phyloP scores from a whole-genome alignment of 1,284 basidiomycete genomes.

The Ceratobasidium sp. region DNA sequence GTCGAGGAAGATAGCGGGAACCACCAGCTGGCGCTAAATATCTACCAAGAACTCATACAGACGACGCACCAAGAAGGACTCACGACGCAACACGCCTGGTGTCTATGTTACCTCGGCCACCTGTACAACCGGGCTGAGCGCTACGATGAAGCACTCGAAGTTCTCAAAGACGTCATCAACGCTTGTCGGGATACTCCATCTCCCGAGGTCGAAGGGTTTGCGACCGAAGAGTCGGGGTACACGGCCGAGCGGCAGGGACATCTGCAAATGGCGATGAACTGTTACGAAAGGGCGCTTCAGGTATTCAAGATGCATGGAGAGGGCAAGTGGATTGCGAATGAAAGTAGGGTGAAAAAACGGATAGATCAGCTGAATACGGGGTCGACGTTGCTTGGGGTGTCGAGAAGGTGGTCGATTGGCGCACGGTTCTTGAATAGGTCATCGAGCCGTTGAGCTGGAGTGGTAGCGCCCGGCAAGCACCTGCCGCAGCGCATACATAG shows the following conservation, averaged over 20 bases:
- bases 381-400: not conserved
- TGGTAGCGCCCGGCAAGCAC: not conserved
- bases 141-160: conserved; percentile 18
- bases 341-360: conserved; percentile 25
- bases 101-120: conserved; percentile 30
- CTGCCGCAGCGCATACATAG: too few species aligned
- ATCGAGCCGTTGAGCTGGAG: not conserved
- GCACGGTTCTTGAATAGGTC: not conserved
- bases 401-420: conserved; percentile 5
- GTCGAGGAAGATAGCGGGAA: conserved; percentile 34
- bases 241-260: conserved; percentile 22
- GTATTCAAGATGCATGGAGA: conserved; percentile 13
- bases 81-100: conserved; percentile 28
- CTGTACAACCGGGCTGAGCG: conserved; percentile 9
- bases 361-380: conserved; percentile 10
- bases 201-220: conserved; percentile 31
- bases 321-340: conserved; percentile 32
- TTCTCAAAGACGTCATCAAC: conserved; percentile 10
- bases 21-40: not conserved
- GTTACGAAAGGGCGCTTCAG: conserved; percentile 23
- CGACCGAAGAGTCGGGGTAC: conserved; percentile 36
- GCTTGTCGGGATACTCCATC: not conserved
- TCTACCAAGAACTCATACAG: conserved; percentile 10
- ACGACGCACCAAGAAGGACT: not conserved
- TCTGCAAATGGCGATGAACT: not conserved